Base-by-base conservation (phyloP, 306 rosid genomes). In the Coriaria nepalensis region DNA sequence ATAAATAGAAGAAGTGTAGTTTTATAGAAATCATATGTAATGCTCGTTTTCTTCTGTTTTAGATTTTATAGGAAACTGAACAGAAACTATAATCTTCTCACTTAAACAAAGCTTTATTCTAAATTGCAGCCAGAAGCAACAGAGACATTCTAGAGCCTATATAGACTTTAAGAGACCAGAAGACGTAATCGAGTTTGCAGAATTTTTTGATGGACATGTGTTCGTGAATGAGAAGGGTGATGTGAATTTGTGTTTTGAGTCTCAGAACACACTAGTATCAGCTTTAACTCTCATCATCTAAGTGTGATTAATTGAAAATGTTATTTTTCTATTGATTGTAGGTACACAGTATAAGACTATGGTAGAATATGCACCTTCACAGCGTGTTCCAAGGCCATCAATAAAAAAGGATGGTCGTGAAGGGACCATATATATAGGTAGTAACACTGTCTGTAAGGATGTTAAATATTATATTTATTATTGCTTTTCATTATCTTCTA, bases 341-440 rank as follows among this genome's bases (percentile, higher is more conserved):
- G 98, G 98, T 63, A 64, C 74, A 48, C 98, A 79, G 55, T 70
- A 65, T 69, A 90, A 75, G 73, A 72, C 84, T 33, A 40, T 77
- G 49, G 95, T 90, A 55, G 98, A 90, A 70, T 90, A 90, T 60
- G 87, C 98, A 37, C 98, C 98, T 65, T 90, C 82, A 50, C 98
- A 81, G 68, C 87, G 87, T 59, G 83, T 59, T 63, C 93, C 94
- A 6, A 85, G 77, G 63, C 61, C 51, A 5, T 46, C 40, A 40
- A 51, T 53, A 45, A 83, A 76, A 56, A 81, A 67, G 76, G 98
- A 90, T 77, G 87, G 81, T 6, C 94, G 98, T 56, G 92, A 81
- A 59, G 98, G 98, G 72, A 81, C 92, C 50, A 69, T 90, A 14
- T 79, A 62, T 52, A 90, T 79, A 85, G 98, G 97, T 88, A 64